phyloP scores from a whole-genome alignment of 495 filamentous ascomycete genomes.

The Pyrenula aspistea region DNA sequence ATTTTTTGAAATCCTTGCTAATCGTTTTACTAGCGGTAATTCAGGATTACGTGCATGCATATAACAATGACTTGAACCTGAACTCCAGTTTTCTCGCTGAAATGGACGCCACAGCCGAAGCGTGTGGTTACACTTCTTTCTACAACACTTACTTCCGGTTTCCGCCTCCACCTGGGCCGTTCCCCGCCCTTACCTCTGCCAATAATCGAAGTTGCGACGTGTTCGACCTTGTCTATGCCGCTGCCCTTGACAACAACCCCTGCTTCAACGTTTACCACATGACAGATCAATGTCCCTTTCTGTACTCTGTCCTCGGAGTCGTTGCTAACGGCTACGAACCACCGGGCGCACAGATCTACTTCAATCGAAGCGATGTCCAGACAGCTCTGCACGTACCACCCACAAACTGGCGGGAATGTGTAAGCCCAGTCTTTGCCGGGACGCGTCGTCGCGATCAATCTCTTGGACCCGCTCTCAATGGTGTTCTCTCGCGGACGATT shows the following conservation, averaged over 20 bases:
- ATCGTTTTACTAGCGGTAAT: background rate
- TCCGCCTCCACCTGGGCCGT: constrained; percentile 31
- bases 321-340: constrained; percentile 27
- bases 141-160: constrained; percentile 43
- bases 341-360: constrained; percentile 36
- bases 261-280: constrained; percentile 52
- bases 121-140: constrained; percentile 44
- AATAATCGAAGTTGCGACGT: constrained; percentile 34
- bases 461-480: constrained; percentile 16
- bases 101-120: constrained; percentile 33
- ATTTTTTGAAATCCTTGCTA: background rate
- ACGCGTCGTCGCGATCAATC: background rate
- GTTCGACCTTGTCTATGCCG: constrained; percentile 33
- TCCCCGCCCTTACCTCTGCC: constrained; percentile 22
- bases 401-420: constrained; percentile 31
- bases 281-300: constrained; percentile 21
- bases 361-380: constrained; percentile 45
- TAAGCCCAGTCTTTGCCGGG: constrained; percentile 31
- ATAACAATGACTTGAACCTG: constrained; percentile 28
- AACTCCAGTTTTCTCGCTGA: constrained; percentile 39
- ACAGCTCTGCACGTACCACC: constrained; percentile 43
- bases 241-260: constrained; percentile 35
- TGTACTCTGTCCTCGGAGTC: constrained; percentile 37
- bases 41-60: background rate
- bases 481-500: constrained; percentile 48